Evolutionary conservation across 345 rosid species (phyloP).

Genomic region (Sisymbrium altissimum): DNA sequence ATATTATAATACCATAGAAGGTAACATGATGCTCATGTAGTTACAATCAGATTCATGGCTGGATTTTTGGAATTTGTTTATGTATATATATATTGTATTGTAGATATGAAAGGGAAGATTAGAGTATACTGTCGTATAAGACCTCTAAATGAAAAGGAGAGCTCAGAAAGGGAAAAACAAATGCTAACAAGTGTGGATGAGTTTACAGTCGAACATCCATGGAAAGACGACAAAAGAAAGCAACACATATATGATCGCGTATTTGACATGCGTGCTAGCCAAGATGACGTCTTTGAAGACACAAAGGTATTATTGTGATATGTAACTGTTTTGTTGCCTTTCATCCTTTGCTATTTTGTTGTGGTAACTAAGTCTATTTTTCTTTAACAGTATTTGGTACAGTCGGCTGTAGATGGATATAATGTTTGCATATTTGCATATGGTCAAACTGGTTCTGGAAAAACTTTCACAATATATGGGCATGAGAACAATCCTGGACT

Average conservation of each 20-base stretch:
- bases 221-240: slow-evolving; percentile 89
- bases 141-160: slow-evolving; percentile 81
- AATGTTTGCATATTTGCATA: slow-evolving; percentile 96
- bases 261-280: slow-evolving; percentile 70
- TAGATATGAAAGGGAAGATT: slow-evolving; percentile 97
- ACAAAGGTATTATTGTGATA: slow-evolving; percentile 55
- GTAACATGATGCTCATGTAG: slow-evolving; percentile 34
- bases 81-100: slow-evolving; percentile 3
- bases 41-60: background rate
- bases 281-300: slow-evolving; percentile 87
- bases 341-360: slow-evolving; percentile 17
- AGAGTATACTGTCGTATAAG: slow-evolving; percentile 89
- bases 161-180: slow-evolving; percentile 47
- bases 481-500: slow-evolving; percentile 73
- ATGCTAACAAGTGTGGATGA: slow-evolving; percentile 59
- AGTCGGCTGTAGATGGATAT: slow-evolving; percentile 94
- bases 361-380: background rate
- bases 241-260: slow-evolving; percentile 94
- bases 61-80: background rate
- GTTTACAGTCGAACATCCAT: slow-evolving; percentile 86
- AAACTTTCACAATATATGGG: slow-evolving; percentile 95
- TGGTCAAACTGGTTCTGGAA: slow-evolving; percentile 99
- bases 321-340: background rate
- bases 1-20: slow-evolving; percentile 92
- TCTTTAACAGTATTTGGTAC: slow-evolving; percentile 73